A percentile compares a stretch with the other conserved stretches of the same genome.
phyloP scores from a whole-genome alignment of 2,329 filamentous ascomycete genomes.

The Penicillium verrucosum region DNA sequence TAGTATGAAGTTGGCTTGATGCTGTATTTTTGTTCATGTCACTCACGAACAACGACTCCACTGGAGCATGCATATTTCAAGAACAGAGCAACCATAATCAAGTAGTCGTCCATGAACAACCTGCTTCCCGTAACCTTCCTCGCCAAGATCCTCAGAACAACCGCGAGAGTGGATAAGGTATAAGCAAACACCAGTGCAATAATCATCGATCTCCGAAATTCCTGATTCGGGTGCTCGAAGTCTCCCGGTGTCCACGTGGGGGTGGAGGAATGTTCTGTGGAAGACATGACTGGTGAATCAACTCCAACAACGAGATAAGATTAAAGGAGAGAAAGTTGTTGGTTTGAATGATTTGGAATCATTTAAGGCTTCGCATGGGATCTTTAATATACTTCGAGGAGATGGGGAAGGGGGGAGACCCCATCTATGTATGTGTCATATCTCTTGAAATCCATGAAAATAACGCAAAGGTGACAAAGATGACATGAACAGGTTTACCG shows the following conservation, averaged over 20 bases:
- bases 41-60: constrained; percentile 27
- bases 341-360: constrained; percentile 27
- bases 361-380: constrained; percentile 2
- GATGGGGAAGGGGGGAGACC: not conserved
- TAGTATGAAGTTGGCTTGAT: not conserved
- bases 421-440: constrained; percentile 11
- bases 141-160: constrained; percentile 27
- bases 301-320: constrained; percentile 1
- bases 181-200: constrained; percentile 28
- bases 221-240: constrained; percentile 27
- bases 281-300: constrained; percentile 17
- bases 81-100: constrained; percentile 30
- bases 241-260: constrained; percentile 22
- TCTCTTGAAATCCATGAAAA: constrained; percentile 1
- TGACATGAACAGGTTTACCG: not conserved
- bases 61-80: constrained; percentile 33
- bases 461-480: not conserved
- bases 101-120: constrained; percentile 31
- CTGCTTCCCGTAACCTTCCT: constrained; percentile 24
- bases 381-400: constrained; percentile 7
- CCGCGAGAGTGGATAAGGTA: constrained; percentile 24
- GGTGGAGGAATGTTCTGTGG: constrained; percentile 7
- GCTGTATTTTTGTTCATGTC: not conserved
- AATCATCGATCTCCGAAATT: constrained; percentile 21
- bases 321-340: constrained; percentile 12